Evolutionary conservation across 495 filamentous ascomycete species (phyloP).

Genomic region (Penicillium macrosclerotiorum): DNA sequence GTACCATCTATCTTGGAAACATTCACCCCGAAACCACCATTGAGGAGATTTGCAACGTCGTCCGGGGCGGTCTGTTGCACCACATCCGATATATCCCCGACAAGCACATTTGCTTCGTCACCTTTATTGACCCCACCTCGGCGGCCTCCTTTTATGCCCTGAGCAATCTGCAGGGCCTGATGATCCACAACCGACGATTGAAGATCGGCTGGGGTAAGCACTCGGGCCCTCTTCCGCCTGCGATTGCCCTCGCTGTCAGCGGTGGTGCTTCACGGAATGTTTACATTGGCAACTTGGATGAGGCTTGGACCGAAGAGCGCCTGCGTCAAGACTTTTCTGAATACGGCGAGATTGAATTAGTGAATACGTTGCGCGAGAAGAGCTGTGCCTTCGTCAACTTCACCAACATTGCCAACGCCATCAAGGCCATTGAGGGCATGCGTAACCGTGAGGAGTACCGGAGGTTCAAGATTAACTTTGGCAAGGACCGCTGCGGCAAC

Average conservation of each 20-base stretch:
- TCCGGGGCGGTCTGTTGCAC: slow-evolving; percentile 87
- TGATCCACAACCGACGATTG: slow-evolving; percentile 97
- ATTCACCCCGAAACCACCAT: slow-evolving; percentile 99
- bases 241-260: slow-evolving; percentile 93
- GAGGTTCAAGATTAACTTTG: slow-evolving; percentile 99
- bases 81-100: slow-evolving; percentile 99
- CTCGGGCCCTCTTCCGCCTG: slow-evolving; percentile 92
- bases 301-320: slow-evolving; percentile 94
- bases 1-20: slow-evolving; percentile 96
- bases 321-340: slow-evolving; percentile 95
- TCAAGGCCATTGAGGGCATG: slow-evolving; percentile 97
- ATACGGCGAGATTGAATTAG: slow-evolving; percentile 96
- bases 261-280: slow-evolving; percentile 94
- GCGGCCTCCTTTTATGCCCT: slow-evolving; percentile 97
- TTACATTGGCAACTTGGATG: slow-evolving; percentile 96
- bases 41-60: slow-evolving; percentile 97
- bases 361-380: slow-evolving; percentile 96
- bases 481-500: slow-evolving; percentile 97
- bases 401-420: slow-evolving; percentile 98
- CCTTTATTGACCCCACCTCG: slow-evolving; percentile 97
- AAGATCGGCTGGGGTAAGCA: slow-evolving; percentile 99
- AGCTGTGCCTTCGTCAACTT: slow-evolving; percentile 99
- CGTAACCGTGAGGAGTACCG: slow-evolving; percentile 92
- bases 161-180: slow-evolving; percentile 93
- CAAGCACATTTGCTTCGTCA: slow-evolving; percentile 99